Conservation (phyloP, 73 alveolate species). For the Tetrahymena malaccensis region DNA sequence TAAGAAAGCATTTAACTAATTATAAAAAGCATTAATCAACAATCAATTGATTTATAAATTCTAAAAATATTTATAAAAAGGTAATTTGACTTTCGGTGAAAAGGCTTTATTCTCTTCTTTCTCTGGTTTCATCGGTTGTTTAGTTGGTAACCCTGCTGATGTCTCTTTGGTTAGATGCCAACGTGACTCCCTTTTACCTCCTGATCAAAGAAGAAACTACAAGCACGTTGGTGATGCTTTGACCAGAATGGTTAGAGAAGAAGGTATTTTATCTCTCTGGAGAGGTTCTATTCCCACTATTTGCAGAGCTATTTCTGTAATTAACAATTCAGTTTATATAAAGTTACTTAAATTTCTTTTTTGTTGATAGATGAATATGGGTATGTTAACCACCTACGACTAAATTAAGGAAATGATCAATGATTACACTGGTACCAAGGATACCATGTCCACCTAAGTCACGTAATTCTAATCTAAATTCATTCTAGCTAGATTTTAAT, state of each 20-base stretch:
- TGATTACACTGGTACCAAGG: slow-evolving; percentile 49
- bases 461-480: neutral
- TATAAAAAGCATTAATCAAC: neutral
- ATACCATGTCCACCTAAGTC: slow-evolving; percentile 45
- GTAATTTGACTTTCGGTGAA: slow-evolving; percentile 38
- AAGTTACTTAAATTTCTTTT: neutral
- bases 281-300: slow-evolving; percentile 82
- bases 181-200: slow-evolving; percentile 70
- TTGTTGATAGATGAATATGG: slow-evolving; percentile 43
- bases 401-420: slow-evolving; percentile 65
- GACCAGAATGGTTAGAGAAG: slow-evolving; percentile 68
- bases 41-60: neutral
- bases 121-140: slow-evolving; percentile 81
- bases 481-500: neutral
- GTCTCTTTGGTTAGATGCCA: slow-evolving; percentile 69
- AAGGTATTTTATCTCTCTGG: slow-evolving; percentile 73
- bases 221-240: slow-evolving; percentile 69
- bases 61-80: neutral
- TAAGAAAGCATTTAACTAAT: neutral
- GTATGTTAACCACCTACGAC: slow-evolving; percentile 79
- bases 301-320: slow-evolving; percentile 71
- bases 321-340: slow-evolving; percentile 18
- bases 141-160: slow-evolving; percentile 86
- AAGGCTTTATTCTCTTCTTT: slow-evolving; percentile 52
- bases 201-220: slow-evolving; percentile 69